Conservation (phyloP, 1,139 yeast genomes). For the Kluyveromyces sp. region DNA sequence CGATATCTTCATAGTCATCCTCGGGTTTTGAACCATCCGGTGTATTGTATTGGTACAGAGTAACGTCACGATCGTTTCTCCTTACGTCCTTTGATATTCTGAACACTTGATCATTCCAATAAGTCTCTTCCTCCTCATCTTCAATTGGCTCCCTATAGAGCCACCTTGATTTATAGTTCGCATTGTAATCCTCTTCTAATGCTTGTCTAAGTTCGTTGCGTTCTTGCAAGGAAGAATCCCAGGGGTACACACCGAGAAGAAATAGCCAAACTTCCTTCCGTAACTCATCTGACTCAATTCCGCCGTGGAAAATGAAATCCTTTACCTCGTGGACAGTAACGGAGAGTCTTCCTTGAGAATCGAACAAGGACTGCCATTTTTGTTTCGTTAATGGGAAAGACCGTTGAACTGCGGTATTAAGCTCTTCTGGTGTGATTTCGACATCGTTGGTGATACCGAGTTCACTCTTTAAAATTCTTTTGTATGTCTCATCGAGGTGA, state of each 20-base stretch:
- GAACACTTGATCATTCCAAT: conserved; percentile 81
- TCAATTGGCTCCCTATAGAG: conserved; percentile 27
- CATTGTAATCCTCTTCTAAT: conserved; percentile 56
- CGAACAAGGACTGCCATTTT: conserved; percentile 89
- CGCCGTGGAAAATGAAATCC: conserved; percentile 84
- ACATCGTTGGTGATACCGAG: conserved; percentile 49
- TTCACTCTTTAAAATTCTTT: conserved; percentile 55
- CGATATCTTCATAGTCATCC: conserved; percentile 44
- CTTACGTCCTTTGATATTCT: conserved; percentile 92
- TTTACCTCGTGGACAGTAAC: conserved; percentile 73
- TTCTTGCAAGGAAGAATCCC: conserved; percentile 75
- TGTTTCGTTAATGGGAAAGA: conserved; percentile 40
- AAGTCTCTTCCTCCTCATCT: conserved; percentile 54
- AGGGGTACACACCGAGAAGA: conserved; percentile 73
- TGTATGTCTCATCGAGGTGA: conserved; percentile 54
- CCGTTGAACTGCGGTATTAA: conserved; percentile 39
- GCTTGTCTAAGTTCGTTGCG: conserved; percentile 52
- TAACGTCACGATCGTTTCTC: conserved; percentile 77
- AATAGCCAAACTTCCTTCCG: conserved; percentile 83
- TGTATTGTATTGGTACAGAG: conserved; percentile 49
- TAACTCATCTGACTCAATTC: conserved; percentile 49
- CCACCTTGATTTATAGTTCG: conserved; percentile 64
- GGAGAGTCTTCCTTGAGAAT: conserved; percentile 62
- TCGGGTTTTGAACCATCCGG: conserved; percentile 30
- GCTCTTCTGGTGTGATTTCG: conserved; percentile 33